Conservation (phyloP, 345 rosid species). For the Populus ilicifolia region DNA sequence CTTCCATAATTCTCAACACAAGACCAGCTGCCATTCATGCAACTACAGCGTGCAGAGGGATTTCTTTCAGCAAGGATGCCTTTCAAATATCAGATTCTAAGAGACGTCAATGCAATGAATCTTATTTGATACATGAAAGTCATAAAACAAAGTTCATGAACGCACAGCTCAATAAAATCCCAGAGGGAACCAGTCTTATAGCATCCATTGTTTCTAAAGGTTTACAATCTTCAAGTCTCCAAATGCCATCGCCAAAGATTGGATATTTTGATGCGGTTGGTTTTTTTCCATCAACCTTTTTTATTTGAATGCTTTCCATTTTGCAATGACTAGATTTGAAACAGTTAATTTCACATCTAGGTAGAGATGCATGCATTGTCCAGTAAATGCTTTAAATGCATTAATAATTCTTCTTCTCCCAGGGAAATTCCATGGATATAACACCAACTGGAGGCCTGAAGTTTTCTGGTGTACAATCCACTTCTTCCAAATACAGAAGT, state of each 20-base stretch:
- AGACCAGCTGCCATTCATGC: neutral
- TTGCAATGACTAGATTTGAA: neutral
- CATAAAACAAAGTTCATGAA: conserved; percentile 9
- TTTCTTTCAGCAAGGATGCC: conserved; percentile 7
- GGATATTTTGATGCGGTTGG: conserved; percentile 50
- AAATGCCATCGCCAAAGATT: conserved; percentile 44
- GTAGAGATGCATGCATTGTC: neutral
- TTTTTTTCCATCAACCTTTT: neutral
- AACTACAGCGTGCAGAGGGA: conserved; percentile 2
- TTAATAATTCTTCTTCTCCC: neutral
- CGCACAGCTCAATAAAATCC: neutral
- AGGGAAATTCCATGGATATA: conserved; percentile 22
- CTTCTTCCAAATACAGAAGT: conserved; percentile 8
- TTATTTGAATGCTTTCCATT: neutral
- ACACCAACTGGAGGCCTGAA: conserved; percentile 18
- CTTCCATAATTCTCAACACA: conserved; percentile 10
- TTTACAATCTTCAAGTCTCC: conserved; percentile 35
- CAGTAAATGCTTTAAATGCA: neutral
- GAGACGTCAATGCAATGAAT: neutral
- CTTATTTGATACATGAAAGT: conserved; percentile 2
- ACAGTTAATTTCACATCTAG: neutral
- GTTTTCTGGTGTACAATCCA: conserved; percentile 16
- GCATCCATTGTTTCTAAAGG: conserved; percentile 10
- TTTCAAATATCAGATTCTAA: conserved; percentile 12
- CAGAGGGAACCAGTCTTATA: conserved; percentile 3